Evolutionary conservation across 2,329 filamentous ascomycete genomes (phyloP), one percentile per base, ranked within the genome.

Genomic region (Aureobasidium sp.): DNA sequence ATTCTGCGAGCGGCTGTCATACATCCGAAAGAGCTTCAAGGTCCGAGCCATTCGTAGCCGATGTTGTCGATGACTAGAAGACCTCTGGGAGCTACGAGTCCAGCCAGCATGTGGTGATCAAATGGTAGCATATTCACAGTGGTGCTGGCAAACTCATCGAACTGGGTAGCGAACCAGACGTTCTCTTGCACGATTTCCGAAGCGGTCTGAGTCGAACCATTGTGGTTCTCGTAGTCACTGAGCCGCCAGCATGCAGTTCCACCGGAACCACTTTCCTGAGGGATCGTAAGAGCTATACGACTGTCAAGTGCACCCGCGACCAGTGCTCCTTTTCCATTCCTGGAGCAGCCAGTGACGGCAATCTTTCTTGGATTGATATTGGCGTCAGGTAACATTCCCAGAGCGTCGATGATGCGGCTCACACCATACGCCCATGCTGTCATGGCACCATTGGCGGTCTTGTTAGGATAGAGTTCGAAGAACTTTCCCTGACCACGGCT

Each of bases 371-470:
- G 69, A 66, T 80, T 73, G 73, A 90, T 88, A 15, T 74, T 74
- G 16, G 73, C 71, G 45, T 80, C 79, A 1, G 82, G 79, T 27
- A 80, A 82, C 11, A 70, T 74, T 78, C 89, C 87, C 43, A 90
- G 80, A 20, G 82, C 86, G 73, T 90, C 88, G 58, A 90, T 84
- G 69, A 90, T 81, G 60, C 87, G 85, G 71, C 85, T 84, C 3
- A 89, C 86, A 65, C 85, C 88, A 87, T 88, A 90, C 11, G 87
- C 85, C 88, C 88, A 90, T 31, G 88, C 87, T 7, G 85, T 88
- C 68, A 88, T 76, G 9, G 88, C 87, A 60, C 87, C 85, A 18
- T 88, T 87, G 42, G 80, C 83, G 78, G 88, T 85, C 18, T 78
- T 75, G 62, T 78, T 81, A 53, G 88, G 87, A 70, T 88, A 88